Percentiles rank a stretch among this genome's conserved stretches.
Evolutionary conservation across 116 monocot genomes (phyloP).

Genomic region (Phalaenopsis hybrid): DNA sequence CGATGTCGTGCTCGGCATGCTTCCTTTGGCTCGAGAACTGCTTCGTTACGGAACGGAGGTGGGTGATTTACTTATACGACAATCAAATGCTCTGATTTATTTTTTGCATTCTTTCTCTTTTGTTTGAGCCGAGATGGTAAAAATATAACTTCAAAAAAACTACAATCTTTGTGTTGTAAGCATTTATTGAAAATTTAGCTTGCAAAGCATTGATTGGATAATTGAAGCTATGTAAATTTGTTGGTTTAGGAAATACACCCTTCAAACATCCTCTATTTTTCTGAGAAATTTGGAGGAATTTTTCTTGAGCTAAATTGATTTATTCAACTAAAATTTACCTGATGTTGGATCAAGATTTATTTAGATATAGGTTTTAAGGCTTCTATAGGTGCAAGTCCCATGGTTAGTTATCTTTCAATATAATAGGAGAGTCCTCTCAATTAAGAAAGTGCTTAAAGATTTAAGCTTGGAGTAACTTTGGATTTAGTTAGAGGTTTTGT

Average conservation of each 20-base stretch:
- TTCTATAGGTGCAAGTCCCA: too few species aligned
- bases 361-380: too few species aligned
- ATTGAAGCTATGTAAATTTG: not conserved
- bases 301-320: too few species aligned
- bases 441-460: too few species aligned
- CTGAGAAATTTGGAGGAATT: too few species aligned
- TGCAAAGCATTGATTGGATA: not conserved
- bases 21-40: constrained; percentile 88
- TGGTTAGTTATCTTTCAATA: too few species aligned
- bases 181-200: not conserved
- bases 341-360: too few species aligned
- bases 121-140: not conserved
- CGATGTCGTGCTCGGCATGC: constrained; percentile 97
- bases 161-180: not conserved
- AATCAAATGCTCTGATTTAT: not conserved
- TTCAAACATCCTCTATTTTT: too few species aligned
- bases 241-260: too few species aligned
- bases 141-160: not conserved
- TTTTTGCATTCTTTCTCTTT: not conserved
- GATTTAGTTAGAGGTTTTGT: not conserved
- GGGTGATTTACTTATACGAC: constrained; percentile 4
- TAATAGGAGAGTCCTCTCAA: too few species aligned
- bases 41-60: constrained; percentile 88
- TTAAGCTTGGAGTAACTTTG: too few species aligned
- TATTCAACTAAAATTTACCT: too few species aligned